phyloP scores from a whole-genome alignment of 2,329 filamentous ascomycete species.

The Tothia fuscella region DNA sequence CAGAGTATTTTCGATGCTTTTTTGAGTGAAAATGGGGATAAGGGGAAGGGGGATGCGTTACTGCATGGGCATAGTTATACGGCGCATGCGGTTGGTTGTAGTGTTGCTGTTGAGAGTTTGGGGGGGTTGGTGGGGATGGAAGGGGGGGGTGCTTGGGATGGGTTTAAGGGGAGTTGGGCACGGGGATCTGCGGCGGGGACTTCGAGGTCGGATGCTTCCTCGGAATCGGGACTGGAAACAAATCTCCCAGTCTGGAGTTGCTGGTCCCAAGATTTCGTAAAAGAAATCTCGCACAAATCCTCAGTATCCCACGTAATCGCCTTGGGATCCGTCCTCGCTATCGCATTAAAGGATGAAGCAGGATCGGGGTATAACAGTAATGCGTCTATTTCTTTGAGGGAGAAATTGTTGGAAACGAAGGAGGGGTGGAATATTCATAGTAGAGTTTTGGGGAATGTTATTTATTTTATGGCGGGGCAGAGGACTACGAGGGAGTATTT shows the following conservation, averaged over 20 bases:
- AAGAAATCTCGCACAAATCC: conserved; percentile 42
- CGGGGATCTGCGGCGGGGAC: too few species aligned
- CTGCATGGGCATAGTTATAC: conserved; percentile 83
- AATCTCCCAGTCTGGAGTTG: conserved; percentile 47
- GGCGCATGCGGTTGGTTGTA: conserved; percentile 69
- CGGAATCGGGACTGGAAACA: not conserved
- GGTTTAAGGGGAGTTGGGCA: conserved; percentile 40
- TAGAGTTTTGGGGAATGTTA: conserved; percentile 47
- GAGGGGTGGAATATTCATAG: conserved; percentile 41
- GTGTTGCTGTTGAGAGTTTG: conserved; percentile 60
- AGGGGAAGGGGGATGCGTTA: conserved; percentile 70
- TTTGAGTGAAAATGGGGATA: conserved; percentile 50
- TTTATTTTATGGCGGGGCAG: conserved; percentile 49
- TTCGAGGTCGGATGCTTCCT: not conserved
- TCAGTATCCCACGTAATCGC: conserved; percentile 57
- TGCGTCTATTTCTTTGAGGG: conserved; percentile 41
- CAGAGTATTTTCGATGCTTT: conserved; percentile 63
- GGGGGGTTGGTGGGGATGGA: conserved; percentile 49
- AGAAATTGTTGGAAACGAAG: conserved; percentile 31
- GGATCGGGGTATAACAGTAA: conserved; percentile 44
- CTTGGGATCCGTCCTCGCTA: conserved; percentile 61
- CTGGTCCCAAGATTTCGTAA: conserved; percentile 53
- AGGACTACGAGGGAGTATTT: conserved; percentile 30
- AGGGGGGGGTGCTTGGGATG: conserved; percentile 42
- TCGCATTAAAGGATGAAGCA: conserved; percentile 41